Base-by-base conservation (phyloP, 106 monocot genomes). In the Dioscorea alata region DNA sequence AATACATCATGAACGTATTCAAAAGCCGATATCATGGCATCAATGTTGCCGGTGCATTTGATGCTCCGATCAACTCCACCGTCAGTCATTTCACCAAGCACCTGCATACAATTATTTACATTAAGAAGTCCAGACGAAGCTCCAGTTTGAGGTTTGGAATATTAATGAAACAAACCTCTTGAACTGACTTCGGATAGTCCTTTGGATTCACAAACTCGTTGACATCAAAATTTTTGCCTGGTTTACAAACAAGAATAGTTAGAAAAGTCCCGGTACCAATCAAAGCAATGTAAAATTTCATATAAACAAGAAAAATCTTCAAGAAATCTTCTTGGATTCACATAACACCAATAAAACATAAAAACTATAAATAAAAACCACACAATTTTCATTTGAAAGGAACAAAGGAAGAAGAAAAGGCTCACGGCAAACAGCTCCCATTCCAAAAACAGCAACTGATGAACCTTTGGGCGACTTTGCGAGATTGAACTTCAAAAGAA, bases 341-440 rank as follows among this genome's bases (percentile, higher is more conserved):
- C 22, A 60, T 74, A 57, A 79, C 17, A 10, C 73, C 73, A 16
- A 73, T 79, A 32, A 56, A 18, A 6, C 42, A 42, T 42, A 42
- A 2, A 42, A 42, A 42, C 0, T 1, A 1, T 28, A 28, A 28
- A 28, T 28, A 42, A 6, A 8, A 10, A 42, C 10, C 42, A 42
- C 42, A 42, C 6, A 8, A 10, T 42, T 42, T 42, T 42, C 42
- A 42, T 42, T 42, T 42, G 42, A 5, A 5, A 42, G 42, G 10
- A 6, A 42, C 42, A 42, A 42, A 42, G 9, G 10, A 42, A 42
- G 10, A 48, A 65, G n/a, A 15, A 33, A 10, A 0, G 31, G 21
- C 68, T 48, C 31, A 80, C 79, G 1, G 79, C 79, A 17, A 79
- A 79, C 79, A 61, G 79, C 79, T 61, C 79, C 79, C 67, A 79